Conservation (phyloP, 345 rosid genomes). For the Pistacia integerrima region DNA sequence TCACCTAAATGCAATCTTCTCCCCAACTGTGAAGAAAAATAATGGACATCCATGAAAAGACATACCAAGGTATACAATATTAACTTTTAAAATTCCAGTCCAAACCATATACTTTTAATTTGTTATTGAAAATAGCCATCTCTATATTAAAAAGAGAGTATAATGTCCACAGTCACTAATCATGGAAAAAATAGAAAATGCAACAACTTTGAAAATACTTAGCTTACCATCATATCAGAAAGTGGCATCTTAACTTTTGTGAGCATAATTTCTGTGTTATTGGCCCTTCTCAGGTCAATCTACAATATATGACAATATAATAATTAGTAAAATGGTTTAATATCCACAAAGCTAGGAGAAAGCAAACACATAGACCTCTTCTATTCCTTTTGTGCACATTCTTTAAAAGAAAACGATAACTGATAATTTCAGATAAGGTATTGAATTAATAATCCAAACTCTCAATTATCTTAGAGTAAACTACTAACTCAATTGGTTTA, state of each 20-base stretch:
- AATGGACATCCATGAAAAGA: background rate
- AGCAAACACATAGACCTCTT: background rate
- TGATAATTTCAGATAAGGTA: background rate
- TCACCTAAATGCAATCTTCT: background rate
- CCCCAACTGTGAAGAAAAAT: background rate
- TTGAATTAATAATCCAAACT: background rate
- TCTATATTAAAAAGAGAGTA: background rate
- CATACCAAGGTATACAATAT: background rate
- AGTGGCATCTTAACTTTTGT: slow-evolving; percentile 99
- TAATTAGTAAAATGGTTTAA: slow-evolving; percentile 6
- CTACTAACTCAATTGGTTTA: background rate
- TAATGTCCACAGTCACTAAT: background rate
- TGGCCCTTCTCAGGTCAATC: slow-evolving; percentile 96
- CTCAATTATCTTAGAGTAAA: background rate
- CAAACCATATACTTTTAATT: background rate
- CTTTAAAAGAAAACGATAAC: background rate
- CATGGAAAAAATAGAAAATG: slow-evolving; percentile 9
- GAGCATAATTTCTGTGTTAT: slow-evolving; percentile 99
- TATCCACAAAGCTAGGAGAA: background rate
- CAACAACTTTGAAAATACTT: slow-evolving; percentile 14
- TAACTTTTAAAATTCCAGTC: background rate
- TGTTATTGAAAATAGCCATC: slow-evolving; percentile 1
- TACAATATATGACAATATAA: slow-evolving; percentile 35
- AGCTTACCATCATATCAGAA: slow-evolving; percentile 97
- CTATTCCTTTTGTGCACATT: background rate